These are phyloP conservation scores for Pichia californica DNA, from an alignment of 805 yeast genomes.

Conservation along the genomic window DNA sequence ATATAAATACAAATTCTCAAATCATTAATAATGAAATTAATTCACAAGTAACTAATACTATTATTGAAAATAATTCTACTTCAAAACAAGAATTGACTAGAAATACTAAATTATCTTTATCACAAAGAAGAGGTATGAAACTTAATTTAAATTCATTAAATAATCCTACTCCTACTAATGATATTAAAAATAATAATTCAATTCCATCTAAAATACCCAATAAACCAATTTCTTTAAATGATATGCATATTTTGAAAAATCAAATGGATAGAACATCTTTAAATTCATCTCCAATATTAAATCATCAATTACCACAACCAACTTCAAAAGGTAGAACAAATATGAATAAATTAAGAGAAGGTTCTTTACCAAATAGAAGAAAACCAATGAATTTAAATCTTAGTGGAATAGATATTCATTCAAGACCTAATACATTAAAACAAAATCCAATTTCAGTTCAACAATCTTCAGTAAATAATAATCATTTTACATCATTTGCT, in stretches of 20 bases:
- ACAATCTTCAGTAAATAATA: slow-evolving; percentile 31
- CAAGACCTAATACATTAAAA: not conserved
- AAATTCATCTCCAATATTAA: not conserved
- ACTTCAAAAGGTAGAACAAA: no score
- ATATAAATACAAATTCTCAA: no score
- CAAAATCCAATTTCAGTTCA: slow-evolving; percentile 13
- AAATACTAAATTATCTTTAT: slow-evolving; percentile 36
- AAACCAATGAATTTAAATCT: slow-evolving; percentile 11
- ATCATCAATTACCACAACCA: not conserved
- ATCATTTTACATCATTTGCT: slow-evolving; percentile 76
- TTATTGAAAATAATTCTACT: not conserved
- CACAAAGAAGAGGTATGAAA: slow-evolving; percentile 52
- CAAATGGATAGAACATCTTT: not conserved
- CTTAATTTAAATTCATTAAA: slow-evolving; percentile 30
- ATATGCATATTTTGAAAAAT: not conserved
- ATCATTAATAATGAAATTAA: no score
- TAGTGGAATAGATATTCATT: slow-evolving; percentile 12
- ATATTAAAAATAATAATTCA: not conserved
- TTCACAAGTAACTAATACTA: not conserved
- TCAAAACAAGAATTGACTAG: no score
- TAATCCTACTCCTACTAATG: slow-evolving; percentile 18
- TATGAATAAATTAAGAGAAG: slow-evolving; percentile 18
- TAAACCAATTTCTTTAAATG: not conserved
- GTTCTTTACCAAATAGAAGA: slow-evolving; percentile 21
- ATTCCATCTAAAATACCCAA: no score